phyloP scores from a whole-genome alignment of 1,284 basidiomycete species.

The Cryptococcus maquisensis region DNA sequence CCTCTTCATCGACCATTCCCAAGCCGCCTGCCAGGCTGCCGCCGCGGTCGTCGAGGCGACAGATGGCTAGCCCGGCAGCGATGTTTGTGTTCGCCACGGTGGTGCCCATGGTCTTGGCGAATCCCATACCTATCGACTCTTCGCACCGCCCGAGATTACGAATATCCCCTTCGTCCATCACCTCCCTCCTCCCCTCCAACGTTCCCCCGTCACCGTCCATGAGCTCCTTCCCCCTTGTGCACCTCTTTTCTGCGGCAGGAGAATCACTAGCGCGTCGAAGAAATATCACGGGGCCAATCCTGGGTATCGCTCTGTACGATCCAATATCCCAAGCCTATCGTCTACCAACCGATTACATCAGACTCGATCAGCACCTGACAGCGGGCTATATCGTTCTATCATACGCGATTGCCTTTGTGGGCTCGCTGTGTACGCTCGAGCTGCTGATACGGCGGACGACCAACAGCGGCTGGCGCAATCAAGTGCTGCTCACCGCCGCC shows the following conservation, averaged over 20 bases:
- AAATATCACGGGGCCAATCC: constrained; percentile 1
- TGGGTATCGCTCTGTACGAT: constrained; percentile 9
- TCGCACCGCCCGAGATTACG: constrained; percentile 1
- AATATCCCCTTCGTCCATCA: background rate
- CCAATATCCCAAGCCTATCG: constrained; percentile 2
- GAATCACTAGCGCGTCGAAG: background rate
- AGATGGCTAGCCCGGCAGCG: constrained; percentile 1
- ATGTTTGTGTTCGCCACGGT: constrained; percentile 26
- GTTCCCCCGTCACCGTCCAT: background rate
- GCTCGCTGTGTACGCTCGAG: constrained; percentile 49
- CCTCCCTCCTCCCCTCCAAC: background rate
- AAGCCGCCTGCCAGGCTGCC: background rate
- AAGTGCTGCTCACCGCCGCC: constrained; percentile 44
- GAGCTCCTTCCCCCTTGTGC: background rate
- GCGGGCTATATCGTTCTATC: constrained; percentile 48
- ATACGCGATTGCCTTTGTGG: constrained; percentile 48
- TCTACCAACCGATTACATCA: constrained; percentile 27
- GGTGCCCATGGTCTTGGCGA: constrained; percentile 27
- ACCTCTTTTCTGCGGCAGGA: background rate
- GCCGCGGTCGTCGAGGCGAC: constrained; percentile 5
- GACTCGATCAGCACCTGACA: constrained; percentile 39
- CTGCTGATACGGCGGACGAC: constrained; percentile 48
- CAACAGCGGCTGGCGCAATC: constrained; percentile 46
- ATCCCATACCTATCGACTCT: constrained; percentile 10
- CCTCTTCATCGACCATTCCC: background rate